A percentile compares a stretch with the other conserved stretches of the same genome.
phyloP scores from a whole-genome alignment of 441 rosid genomes.

The Kokia cookei region DNA sequence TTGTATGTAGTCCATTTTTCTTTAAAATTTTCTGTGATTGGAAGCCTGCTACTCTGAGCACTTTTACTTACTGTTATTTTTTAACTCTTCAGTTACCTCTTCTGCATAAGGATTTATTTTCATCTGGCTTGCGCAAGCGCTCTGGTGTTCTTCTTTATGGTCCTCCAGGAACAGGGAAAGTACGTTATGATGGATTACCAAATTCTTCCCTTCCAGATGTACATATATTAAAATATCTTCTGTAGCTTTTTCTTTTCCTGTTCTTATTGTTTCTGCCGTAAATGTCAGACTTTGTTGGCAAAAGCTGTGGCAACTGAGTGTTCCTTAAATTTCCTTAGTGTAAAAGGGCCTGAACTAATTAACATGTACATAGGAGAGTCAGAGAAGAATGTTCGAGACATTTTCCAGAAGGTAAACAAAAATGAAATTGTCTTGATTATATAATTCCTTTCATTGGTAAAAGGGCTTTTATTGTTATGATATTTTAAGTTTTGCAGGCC shows the following conservation, averaged over 20 bases:
- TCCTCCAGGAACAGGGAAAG: slow-evolving; percentile 99
- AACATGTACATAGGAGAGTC: slow-evolving; percentile 99
- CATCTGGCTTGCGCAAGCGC: slow-evolving; percentile 93
- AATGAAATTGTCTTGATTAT: background rate
- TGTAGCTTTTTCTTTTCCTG: background rate
- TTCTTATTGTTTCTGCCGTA: slow-evolving; percentile 17
- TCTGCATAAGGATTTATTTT: slow-evolving; percentile 90
- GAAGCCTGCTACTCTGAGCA: background rate
- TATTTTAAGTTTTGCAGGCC: slow-evolving; percentile 49
- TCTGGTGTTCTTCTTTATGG: slow-evolving; percentile 98
- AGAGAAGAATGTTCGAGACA: slow-evolving; percentile 90
- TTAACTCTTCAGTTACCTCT: slow-evolving; percentile 63
- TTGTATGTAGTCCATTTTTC: background rate
- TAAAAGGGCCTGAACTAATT: slow-evolving; percentile 95
- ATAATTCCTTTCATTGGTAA: background rate
- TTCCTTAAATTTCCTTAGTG: slow-evolving; percentile 91
- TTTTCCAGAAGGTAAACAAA: slow-evolving; percentile 76
- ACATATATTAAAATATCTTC: background rate
- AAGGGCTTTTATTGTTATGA: background rate
- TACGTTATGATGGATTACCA: slow-evolving; percentile 25
- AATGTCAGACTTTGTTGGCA: slow-evolving; percentile 77
- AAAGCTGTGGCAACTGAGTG: slow-evolving; percentile 99
- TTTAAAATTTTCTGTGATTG: background rate
- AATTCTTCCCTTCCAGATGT: slow-evolving; percentile 8
- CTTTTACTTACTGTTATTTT: background rate